Percentiles rank a stretch among this genome's conserved stretches.
Evolutionary conservation across 2,329 filamentous ascomycete species (phyloP).

Genomic region (Penicillium crustosum): DNA sequence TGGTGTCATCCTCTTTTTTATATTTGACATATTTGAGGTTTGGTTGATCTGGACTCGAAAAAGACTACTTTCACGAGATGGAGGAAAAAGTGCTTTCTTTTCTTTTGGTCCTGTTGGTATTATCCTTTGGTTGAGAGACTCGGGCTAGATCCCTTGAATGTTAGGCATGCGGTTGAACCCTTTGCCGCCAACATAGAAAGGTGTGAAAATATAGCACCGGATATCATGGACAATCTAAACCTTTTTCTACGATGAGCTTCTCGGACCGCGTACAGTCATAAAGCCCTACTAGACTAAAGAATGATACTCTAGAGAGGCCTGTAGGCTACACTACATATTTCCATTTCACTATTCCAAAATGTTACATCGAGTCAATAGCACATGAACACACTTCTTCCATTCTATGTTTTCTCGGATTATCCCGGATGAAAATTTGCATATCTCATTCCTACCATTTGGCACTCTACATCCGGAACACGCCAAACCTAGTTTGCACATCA

Average conservation of each 20-base stretch:
- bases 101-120: conserved; percentile 1
- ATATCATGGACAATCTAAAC: background rate
- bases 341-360: background rate
- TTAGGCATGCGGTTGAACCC: background rate
- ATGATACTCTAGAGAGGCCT: background rate
- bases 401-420: background rate
- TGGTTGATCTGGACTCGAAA: conserved; percentile 8
- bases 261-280: background rate
- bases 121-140: background rate
- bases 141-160: background rate
- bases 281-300: background rate
- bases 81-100: conserved; percentile 15
- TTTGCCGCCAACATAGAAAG: background rate
- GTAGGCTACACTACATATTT: background rate
- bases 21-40: conserved; percentile 3
- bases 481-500: conserved; percentile 66
- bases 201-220: background rate
- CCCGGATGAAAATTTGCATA: background rate
- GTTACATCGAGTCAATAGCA: too few species aligned
- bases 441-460: background rate
- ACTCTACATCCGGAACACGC: conserved; percentile 76
- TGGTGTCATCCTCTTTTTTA: conserved; percentile 5
- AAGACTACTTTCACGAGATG: conserved; percentile 8
- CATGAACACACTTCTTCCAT: background rate
- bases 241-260: background rate